phyloP scores from a whole-genome alignment of 768 basidiomycete genomes.

The Suillus discolor region DNA sequence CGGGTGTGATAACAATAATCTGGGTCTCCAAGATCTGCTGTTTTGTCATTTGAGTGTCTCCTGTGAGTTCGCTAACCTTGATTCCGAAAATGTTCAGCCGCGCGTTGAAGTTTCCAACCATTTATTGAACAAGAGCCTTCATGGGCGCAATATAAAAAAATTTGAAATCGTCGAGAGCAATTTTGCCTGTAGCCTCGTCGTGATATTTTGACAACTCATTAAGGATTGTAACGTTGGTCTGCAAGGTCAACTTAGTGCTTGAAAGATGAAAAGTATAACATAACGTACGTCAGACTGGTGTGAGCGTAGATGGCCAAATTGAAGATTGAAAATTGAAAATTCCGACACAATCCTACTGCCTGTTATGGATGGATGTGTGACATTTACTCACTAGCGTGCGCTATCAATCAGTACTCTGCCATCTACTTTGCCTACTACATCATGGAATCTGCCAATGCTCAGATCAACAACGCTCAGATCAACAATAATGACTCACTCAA shows the following conservation, averaged over 20 bases:
- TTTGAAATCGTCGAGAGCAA: conserved; percentile 91
- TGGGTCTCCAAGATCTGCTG: conserved; percentile 96
- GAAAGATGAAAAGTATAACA: background rate
- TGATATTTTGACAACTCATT: conserved; percentile 88
- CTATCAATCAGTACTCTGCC: too few species aligned
- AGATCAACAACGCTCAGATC: too few species aligned
- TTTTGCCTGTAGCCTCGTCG: conserved; percentile 75
- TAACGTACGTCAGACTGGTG: too few species aligned
- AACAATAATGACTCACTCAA: too few species aligned
- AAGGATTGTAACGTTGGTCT: conserved; percentile 97
- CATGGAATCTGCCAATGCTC: too few species aligned
- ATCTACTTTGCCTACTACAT: too few species aligned
- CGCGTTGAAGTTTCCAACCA: conserved; percentile 91
- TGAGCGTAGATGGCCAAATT: too few species aligned
- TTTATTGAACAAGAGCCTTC: conserved; percentile 99
- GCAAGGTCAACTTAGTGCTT: conserved; percentile 16
- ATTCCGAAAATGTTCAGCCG: conserved; percentile 75
- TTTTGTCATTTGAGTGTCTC: conserved; percentile 98
- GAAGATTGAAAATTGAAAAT: too few species aligned
- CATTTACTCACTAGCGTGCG: too few species aligned
- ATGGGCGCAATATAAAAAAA: conserved; percentile 98
- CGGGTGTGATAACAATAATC: conserved; percentile 97
- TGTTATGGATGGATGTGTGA: too few species aligned
- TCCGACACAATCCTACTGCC: too few species aligned
- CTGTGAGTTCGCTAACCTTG: conserved; percentile 93